These are phyloP conservation scores for Herpetomonas tarakana DNA, from an alignment of 208 protist species.

Conservation along the genomic window DNA sequence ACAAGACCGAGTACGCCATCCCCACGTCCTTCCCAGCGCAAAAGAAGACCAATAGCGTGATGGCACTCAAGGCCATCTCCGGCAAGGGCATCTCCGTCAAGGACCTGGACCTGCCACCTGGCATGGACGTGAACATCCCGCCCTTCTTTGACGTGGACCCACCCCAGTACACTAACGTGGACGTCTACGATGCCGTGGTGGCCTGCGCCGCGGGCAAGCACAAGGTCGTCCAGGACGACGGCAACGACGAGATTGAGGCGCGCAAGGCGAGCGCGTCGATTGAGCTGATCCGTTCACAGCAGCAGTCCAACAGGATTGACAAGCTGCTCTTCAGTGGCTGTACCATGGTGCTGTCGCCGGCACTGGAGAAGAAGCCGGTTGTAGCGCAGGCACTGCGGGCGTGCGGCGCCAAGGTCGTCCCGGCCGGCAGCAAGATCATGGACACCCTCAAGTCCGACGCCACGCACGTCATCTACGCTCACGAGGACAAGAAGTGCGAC, in stretches of 20 bases:
- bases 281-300: constrained; percentile 57
- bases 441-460: constrained; percentile 37
- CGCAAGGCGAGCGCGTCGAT: constrained; percentile 39
- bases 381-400: constrained; percentile 38
- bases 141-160: constrained; percentile 64
- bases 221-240: constrained; percentile 28
- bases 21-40: constrained; percentile 54
- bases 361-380: constrained; percentile 30
- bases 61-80: neutral
- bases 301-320: constrained; percentile 62
- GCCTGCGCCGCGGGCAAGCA: constrained; percentile 24
- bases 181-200: constrained; percentile 58
- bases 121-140: constrained; percentile 32
- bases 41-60: neutral
- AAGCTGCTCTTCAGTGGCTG: constrained; percentile 78
- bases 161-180: constrained; percentile 56
- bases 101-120: constrained; percentile 13
- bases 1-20: constrained; percentile 75
- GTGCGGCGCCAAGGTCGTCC: constrained; percentile 63
- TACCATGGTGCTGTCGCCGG: constrained; percentile 46
- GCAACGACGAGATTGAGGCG: constrained; percentile 48
- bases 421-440: constrained; percentile 23
- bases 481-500: constrained; percentile 76
- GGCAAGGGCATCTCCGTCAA: constrained; percentile 19
- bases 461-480: constrained; percentile 79